These are phyloP conservation scores for Penicillium subrubescens DNA, from an alignment of 495 filamentous ascomycete species.

Conservation along the genomic window DNA sequence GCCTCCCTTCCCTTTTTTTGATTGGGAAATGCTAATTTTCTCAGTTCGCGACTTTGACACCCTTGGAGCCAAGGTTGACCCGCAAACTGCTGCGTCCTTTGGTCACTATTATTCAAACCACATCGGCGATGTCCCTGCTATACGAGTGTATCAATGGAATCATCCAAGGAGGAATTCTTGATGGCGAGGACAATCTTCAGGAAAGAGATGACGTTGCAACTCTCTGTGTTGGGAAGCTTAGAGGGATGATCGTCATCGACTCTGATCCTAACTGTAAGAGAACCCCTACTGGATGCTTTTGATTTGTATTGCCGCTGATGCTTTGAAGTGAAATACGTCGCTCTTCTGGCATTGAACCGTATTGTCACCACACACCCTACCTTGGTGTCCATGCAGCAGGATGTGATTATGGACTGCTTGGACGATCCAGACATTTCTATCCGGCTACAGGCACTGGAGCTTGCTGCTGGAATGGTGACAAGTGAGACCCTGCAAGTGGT, in stretches of 20 bases:
- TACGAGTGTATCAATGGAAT: slow-evolving; percentile 99
- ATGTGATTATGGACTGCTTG: slow-evolving; percentile 93
- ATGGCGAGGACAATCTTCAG: slow-evolving; percentile 69
- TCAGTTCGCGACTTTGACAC: slow-evolving; percentile 93
- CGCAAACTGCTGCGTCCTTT: slow-evolving; percentile 94
- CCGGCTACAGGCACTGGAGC: slow-evolving; percentile 85
- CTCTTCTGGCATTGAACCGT: slow-evolving; percentile 88
- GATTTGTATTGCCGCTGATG: neutral
- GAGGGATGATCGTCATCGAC: slow-evolving; percentile 90
- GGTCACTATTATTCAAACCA: slow-evolving; percentile 89
- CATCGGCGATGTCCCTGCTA: slow-evolving; percentile 91
- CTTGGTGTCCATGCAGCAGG: slow-evolving; percentile 86
- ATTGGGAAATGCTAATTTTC: neutral
- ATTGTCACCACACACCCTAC: slow-evolving; percentile 88
- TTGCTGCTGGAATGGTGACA: slow-evolving; percentile 89
- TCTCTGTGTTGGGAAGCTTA: slow-evolving; percentile 87
- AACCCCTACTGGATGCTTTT: slow-evolving; percentile 20
- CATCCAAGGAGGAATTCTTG: slow-evolving; percentile 92
- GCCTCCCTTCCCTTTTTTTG: slow-evolving; percentile 21
- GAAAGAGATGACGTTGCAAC: slow-evolving; percentile 92
- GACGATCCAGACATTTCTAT: slow-evolving; percentile 98
- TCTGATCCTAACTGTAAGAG: slow-evolving; percentile 87
- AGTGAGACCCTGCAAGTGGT: slow-evolving; percentile 79
- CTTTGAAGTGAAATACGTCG: slow-evolving; percentile 87
- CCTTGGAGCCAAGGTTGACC: slow-evolving; percentile 85